Evolutionary conservation across 768 basidiomycete species (phyloP).

Genomic region (Collybia sordida): DNA sequence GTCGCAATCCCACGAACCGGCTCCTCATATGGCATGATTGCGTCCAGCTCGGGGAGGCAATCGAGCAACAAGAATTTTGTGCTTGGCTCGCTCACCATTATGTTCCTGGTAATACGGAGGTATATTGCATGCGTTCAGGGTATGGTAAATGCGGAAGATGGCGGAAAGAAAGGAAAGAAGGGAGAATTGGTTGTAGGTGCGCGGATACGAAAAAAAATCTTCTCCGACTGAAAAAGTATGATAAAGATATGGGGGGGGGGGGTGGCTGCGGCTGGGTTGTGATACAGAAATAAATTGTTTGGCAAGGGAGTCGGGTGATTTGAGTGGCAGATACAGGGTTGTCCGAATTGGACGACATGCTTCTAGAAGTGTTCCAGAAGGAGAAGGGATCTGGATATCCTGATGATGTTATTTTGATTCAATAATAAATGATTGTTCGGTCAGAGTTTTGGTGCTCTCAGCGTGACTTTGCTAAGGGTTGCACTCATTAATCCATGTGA

Average conservation of each 20-base stretch:
- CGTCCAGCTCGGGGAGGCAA: slow-evolving; percentile 9
- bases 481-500: slow-evolving; percentile 6
- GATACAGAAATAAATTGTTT: neutral
- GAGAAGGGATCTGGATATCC: slow-evolving; percentile 15
- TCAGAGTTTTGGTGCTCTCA: slow-evolving; percentile 4
- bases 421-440: slow-evolving; percentile 29
- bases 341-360: slow-evolving; percentile 10
- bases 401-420: slow-evolving; percentile 19
- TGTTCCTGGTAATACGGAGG: slow-evolving; percentile 1
- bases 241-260: slow-evolving; percentile 8
- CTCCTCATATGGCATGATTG: slow-evolving; percentile 19
- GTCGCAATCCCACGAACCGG: slow-evolving; percentile 14
- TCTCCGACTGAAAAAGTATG: slow-evolving; percentile 8
- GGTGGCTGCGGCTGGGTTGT: slow-evolving; percentile 19
- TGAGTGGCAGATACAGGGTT: slow-evolving; percentile 21
- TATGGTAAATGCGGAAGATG: slow-evolving; percentile 12
- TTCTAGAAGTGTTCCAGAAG: slow-evolving; percentile 33
- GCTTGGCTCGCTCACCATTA: neutral
- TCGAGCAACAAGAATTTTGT: neutral
- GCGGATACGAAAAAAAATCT: slow-evolving; percentile 9
- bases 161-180: slow-evolving; percentile 17
- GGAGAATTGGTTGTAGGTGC: slow-evolving; percentile 11
- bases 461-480: neutral
- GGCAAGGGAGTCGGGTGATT: slow-evolving; percentile 4
- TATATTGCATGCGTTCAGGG: slow-evolving; percentile 2